These are phyloP conservation scores for Polyporus arcularius DNA, from an alignment of 768 basidiomycete species.

Conservation along the genomic window DNA sequence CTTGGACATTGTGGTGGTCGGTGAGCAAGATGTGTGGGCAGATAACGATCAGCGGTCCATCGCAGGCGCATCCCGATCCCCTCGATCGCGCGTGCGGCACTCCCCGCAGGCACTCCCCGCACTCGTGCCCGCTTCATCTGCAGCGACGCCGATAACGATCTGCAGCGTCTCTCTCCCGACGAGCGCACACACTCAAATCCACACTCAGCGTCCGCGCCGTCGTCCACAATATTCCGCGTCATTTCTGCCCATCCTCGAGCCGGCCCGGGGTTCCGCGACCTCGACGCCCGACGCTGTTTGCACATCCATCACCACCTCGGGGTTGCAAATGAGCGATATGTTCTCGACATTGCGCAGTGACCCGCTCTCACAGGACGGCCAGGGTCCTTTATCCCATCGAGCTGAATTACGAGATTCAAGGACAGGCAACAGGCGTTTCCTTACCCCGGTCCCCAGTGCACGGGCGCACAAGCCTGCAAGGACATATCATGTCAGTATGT, in stretches of 20 bases:
- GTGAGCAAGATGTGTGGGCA: neutral
- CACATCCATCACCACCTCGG: no score
- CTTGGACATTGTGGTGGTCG: slow-evolving; percentile 53
- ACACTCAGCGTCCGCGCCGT: neutral
- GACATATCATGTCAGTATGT: no score
- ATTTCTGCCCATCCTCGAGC: neutral
- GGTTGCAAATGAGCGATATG: no score
- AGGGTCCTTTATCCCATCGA: no score
- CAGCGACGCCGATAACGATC: slow-evolving; percentile 13
- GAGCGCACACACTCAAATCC: neutral
- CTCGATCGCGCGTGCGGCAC: slow-evolving; percentile 17
- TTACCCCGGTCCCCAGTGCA: no score
- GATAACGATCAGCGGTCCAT: slow-evolving; percentile 14
- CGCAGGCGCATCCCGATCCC: slow-evolving; percentile 12
- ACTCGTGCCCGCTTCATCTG: neutral
- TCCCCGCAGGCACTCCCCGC: neutral
- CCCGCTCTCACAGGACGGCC: no score
- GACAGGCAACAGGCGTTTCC: no score
- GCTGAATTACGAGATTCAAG: no score
- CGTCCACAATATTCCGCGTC: neutral
- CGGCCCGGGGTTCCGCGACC: neutral
- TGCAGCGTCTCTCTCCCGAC: slow-evolving; percentile 6
- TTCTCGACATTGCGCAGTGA: no score
- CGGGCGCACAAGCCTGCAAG: no score
- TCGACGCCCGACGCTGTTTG: no score